Evolutionary conservation across 129 eudicot genomes (phyloP).

Genomic region (carrot (Daucus carota)): DH1_v3.0 NC_030382.2:51201501-51202000

Average conservation of each 20-base stretch:
- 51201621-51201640: constrained; percentile 35
- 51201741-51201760: constrained; percentile 36
- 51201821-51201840: constrained; percentile 20
- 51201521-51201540: constrained; percentile 42
- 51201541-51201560: constrained; percentile 37
- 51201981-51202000: constrained; percentile 13
- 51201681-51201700: constrained; percentile 62
- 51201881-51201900: constrained; percentile 30
- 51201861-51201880: constrained; percentile 62
- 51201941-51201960: neutral
- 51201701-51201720: constrained; percentile 44
- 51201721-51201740: constrained; percentile 50
- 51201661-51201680: constrained; percentile 75
- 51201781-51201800: constrained; percentile 46
- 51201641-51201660: constrained; percentile 34
- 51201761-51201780: constrained; percentile 33
- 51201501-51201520: constrained; percentile 57
- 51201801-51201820: constrained; percentile 36
- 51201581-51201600: constrained; percentile 35
- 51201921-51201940: constrained; percentile 30
- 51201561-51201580: constrained; percentile 45
- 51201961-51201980: constrained; percentile 57
- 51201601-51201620: constrained; percentile 24
- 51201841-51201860: constrained; percentile 29
- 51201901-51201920: constrained; percentile 41